Evolutionary conservation across 2,329 filamentous ascomycete species (phyloP).

Genomic region (Fusarium sp.): DNA sequence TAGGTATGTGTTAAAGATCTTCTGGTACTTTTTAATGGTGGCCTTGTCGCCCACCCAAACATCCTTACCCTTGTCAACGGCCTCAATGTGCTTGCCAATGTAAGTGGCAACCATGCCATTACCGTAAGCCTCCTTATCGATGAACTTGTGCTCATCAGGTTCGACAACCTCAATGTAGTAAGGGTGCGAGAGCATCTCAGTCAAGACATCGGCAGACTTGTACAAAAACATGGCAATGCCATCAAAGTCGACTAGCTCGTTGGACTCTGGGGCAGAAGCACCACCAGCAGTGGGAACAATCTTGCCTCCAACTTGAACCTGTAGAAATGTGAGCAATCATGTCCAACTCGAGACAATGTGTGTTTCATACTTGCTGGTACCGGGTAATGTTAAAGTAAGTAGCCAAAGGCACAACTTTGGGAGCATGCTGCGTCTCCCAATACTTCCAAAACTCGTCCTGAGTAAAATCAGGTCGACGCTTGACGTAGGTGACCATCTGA

Average conservation of each 20-base stretch:
- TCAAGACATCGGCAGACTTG: constrained; percentile 34
- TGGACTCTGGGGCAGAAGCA: constrained; percentile 27
- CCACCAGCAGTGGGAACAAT: constrained; percentile 42
- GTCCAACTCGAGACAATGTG: background rate
- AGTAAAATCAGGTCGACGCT: constrained; percentile 42
- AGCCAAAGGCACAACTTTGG: constrained; percentile 45
- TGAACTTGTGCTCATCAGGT: constrained; percentile 47
- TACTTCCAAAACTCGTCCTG: constrained; percentile 47
- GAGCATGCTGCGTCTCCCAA: constrained; percentile 48
- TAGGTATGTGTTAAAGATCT: constrained; percentile 40
- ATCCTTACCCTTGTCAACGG: constrained; percentile 37
- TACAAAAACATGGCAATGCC: constrained; percentile 50
- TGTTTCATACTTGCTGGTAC: constrained; percentile 45
- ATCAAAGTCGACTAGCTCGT: constrained; percentile 43
- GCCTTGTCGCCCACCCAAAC: constrained; percentile 41
- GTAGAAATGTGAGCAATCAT: background rate
- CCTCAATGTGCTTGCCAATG: constrained; percentile 43
- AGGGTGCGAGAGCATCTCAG: constrained; percentile 44
- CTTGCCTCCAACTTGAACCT: constrained; percentile 45
- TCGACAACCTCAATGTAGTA: constrained; percentile 47
- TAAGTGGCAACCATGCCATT: constrained; percentile 46
- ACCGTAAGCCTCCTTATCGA: constrained; percentile 45
- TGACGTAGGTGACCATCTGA: constrained; percentile 49
- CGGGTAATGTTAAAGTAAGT: constrained; percentile 44
- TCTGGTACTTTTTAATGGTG: constrained; percentile 34